Evolutionary conservation across 2,329 filamentous ascomycete species (phyloP), one percentile per base, ranked within the genome.

Genomic region (Pyricularia sp.): DNA sequence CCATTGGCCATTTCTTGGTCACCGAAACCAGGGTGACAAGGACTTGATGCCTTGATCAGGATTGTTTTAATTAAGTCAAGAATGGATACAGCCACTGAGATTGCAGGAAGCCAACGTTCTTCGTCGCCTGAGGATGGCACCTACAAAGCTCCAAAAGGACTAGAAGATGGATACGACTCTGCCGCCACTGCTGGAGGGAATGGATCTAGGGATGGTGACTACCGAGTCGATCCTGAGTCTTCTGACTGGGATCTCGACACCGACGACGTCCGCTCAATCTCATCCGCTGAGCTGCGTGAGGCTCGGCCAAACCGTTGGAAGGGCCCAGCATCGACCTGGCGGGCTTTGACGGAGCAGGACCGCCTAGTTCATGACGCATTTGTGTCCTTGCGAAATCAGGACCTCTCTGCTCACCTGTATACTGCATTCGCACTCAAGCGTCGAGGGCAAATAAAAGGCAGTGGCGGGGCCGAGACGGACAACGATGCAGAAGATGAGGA

Each of bases 341-440:
- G 81, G 68, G 74, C 78, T 11, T 80, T 87, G 69, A 92, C 89
- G 1, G 80, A 82, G 66, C 79, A 85, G 36, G 91, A 93, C 70
- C 84, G 90, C 17, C 82, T 84, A 9, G 83, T 92, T 1, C 85
- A 85, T 69, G 80, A 83, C 5, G 88, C 89, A 9, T 81, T 97
- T 69, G 85, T 90, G 69, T 83, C 86, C 64, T 76, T 88, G 20
- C 83, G 86, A 50, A 86, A 90, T 58, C 81, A 85, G 68, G 90
- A 97, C 75, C 80, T 97, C 12, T 83, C 87, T 0, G 79, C 89
- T 64, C 94, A 97, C 79, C 81, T 97, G 5, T 97, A 92, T 79
- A 92, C 95, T 77, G 84, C 90, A 0, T 90, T 90, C 79, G 85
- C 85, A 50, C 80, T 96, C 68, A 93, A 90, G 77, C 79, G 80